phyloP scores from a whole-genome alignment of 805 yeast genomes.

The Teunomyces funiuensis region DNA sequence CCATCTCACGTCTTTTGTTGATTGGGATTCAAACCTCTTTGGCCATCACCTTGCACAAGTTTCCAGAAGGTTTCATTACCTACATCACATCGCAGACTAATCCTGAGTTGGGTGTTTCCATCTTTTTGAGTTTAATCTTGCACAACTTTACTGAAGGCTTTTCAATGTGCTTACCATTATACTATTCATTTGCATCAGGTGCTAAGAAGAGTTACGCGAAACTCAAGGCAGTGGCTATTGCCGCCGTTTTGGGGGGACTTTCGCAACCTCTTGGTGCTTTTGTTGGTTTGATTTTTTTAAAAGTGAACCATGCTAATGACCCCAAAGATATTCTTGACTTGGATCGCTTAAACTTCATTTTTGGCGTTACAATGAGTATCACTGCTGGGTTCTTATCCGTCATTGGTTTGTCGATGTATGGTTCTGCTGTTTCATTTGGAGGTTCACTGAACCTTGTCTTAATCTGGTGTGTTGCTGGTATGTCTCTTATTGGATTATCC shows the following conservation, averaged over 20 bases:
- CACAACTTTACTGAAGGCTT: constrained; percentile 96
- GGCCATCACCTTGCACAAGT: constrained; percentile 84
- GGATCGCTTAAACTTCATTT: constrained; percentile 39
- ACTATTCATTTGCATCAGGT: constrained; percentile 56
- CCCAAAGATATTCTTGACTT: constrained; percentile 30
- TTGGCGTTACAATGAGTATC: constrained; percentile 65
- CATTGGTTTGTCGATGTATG: constrained; percentile 84
- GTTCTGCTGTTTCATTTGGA: constrained; percentile 77
- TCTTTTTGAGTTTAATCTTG: constrained; percentile 79
- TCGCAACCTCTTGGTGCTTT: constrained; percentile 91
- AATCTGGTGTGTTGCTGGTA: constrained; percentile 61
- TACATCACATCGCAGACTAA: constrained; percentile 74
- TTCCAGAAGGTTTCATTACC: constrained; percentile 93
- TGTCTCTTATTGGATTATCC: constrained; percentile 53
- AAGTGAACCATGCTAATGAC: constrained; percentile 32
- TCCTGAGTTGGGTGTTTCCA: constrained; percentile 65
- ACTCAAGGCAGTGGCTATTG: constrained; percentile 58
- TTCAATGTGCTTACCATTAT: constrained; percentile 87
- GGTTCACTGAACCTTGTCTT: constrained; percentile 63
- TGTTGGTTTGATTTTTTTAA: constrained; percentile 54
- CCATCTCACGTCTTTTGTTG: constrained; percentile 72
- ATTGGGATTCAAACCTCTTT: constrained; percentile 89
- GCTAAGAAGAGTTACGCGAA: constrained; percentile 47
- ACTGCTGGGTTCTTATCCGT: constrained; percentile 84
- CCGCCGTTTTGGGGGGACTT: constrained; percentile 73